Base-by-base conservation (phyloP, 805 yeast genomes). In the Candida arabinofermentans region DNA sequence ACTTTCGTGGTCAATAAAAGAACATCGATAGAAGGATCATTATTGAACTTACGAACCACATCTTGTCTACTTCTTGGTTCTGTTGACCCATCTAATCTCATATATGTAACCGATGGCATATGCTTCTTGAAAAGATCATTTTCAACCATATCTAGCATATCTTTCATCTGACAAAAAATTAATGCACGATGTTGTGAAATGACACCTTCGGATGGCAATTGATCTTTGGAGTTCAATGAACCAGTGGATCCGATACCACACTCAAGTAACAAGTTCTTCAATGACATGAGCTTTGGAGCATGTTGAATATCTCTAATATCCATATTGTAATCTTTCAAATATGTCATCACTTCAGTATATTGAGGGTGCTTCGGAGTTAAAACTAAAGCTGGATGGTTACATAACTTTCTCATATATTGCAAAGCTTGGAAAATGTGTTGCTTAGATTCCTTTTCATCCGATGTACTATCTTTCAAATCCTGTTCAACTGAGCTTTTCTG, bases 111-210 rank as follows among this genome's bases (percentile, higher is more conserved):
- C 2, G 85, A 72, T 1, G 98, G 98, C 83, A 93, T 78, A 53
- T 79, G 76, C 57, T 81, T 86, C 55, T 77, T 81, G 50, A 93
- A 74, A 40, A 93, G 71, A 51, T 93, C 96, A 42, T 82, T 80
- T 64, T 95, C 99, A 31, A 95, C 96, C 72, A 93, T 86, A 58
- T 93, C 97, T 50, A 93, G 72, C 99, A 93, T 93, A 58, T 93
- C 99, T 58, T 91, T 93, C 67, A 93, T 75, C 62, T 93, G 99
- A 65, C 97, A 93, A 64, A 93, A 93, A 36, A 93, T 83, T 54
- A 93, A 74, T 1, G 96, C 99, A 43, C 99, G 77, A 64, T 93
- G 99, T 59, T 89, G 97, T 27, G 96, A 83, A 51, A 91, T 91
- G 2, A 81, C 80, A 42, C 72, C 79, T 4, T 74, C 69, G 0